Conservation (phyloP, 305 asterid species). For the Fraxinus nigra region DNA sequence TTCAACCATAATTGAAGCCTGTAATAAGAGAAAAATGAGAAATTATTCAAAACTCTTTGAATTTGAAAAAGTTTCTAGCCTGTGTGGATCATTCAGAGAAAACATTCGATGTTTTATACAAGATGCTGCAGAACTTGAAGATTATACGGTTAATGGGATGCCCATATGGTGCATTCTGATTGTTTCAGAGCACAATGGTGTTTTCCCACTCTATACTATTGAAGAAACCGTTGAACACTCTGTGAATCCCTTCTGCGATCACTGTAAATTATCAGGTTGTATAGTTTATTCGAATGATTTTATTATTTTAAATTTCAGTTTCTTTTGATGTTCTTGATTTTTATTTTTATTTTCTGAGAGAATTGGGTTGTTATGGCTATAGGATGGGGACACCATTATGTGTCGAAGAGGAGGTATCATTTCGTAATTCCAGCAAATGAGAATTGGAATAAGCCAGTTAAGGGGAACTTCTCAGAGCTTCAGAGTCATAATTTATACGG, state of each 20-base stretch:
- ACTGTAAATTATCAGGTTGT: conserved; percentile 62
- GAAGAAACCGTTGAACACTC: conserved; percentile 58
- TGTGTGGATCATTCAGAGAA: conserved; percentile 56
- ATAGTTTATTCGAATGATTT: neutral
- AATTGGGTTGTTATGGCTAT: neutral
- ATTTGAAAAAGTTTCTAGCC: conserved; percentile 35
- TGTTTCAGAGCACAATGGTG: conserved; percentile 34
- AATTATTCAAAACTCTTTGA: conserved; percentile 35
- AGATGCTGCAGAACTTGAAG: conserved; percentile 41
- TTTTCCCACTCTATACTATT: conserved; percentile 55
- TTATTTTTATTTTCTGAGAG: neutral
- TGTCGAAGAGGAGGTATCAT: conserved; percentile 65
- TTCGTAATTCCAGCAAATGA: conserved; percentile 56
- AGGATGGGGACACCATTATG: conserved; percentile 94
- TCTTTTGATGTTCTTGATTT: conserved; percentile 1
- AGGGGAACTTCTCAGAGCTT: conserved; percentile 35
- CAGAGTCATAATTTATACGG: conserved; percentile 55
- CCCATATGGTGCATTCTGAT: conserved; percentile 51
- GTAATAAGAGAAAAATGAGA: conserved; percentile 36
- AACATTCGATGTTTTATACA: conserved; percentile 50
- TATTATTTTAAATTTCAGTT: neutral
- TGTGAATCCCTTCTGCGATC: conserved; percentile 49
- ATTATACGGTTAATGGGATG: conserved; percentile 42
- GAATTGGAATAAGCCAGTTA: conserved; percentile 43
- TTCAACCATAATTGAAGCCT: conserved; percentile 32